These are phyloP conservation scores for Aspergillus sclerotioniger DNA, from an alignment of 495 filamentous ascomycete species.

Conservation along the genomic window DNA sequence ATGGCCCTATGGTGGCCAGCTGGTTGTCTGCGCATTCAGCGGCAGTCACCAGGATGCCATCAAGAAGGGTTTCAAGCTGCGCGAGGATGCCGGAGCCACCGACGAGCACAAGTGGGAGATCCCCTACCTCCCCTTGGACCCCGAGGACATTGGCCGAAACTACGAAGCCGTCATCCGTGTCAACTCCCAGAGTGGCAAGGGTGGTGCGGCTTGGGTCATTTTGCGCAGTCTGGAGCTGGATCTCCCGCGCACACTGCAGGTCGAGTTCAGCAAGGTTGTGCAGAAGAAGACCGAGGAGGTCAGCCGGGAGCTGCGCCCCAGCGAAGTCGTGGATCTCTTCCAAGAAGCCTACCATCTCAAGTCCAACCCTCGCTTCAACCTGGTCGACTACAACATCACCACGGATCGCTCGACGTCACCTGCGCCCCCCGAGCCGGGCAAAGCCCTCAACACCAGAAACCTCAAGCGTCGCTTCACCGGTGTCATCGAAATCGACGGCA, in stretches of 20 bases:
- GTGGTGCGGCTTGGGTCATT: conserved; percentile 93
- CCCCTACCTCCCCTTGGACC: conserved; percentile 92
- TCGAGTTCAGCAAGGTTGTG: conserved; percentile 86
- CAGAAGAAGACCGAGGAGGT: conserved; percentile 71
- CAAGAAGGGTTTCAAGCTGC: conserved; percentile 87
- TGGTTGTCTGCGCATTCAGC: conserved; percentile 87
- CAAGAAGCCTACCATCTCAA: conserved; percentile 81
- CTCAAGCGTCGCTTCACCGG: conserved; percentile 84
- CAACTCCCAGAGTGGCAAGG: conserved; percentile 95
- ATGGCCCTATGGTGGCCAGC: conserved; percentile 83
- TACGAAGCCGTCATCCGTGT: conserved; percentile 98
- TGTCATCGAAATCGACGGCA: conserved; percentile 77
- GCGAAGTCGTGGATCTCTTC: conserved; percentile 85
- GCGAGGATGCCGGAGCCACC: conserved; percentile 57
- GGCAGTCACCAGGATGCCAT: conserved; percentile 97
- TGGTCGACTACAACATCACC: conserved; percentile 91
- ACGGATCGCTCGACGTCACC: conserved; percentile 80
- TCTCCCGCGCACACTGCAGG: conserved; percentile 86
- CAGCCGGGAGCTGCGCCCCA: conserved; percentile 77
- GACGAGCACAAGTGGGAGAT: conserved; percentile 67
- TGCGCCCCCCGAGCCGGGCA: conserved; percentile 63
- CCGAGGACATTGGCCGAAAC: conserved; percentile 87
- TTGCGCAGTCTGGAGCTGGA: conserved; percentile 85
- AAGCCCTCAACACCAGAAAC: conserved; percentile 70
- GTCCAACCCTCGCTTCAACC: conserved; percentile 73